These are phyloP conservation scores for Zalerion maritima DNA, from an alignment of 495 filamentous ascomycete genomes.

Conservation along the genomic window DNA sequence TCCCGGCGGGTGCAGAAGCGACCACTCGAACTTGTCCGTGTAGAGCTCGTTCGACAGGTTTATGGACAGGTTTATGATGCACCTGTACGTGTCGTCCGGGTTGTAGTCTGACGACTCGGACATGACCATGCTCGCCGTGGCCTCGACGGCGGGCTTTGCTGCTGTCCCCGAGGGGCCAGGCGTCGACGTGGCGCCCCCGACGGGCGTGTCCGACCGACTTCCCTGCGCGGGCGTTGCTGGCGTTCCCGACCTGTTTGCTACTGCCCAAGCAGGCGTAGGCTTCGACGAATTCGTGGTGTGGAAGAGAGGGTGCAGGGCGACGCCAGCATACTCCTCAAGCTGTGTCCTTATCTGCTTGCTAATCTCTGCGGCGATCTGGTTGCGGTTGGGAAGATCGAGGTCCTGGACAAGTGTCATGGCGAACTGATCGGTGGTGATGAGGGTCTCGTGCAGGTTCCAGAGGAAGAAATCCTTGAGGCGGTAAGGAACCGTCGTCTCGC, in stretches of 20 bases:
- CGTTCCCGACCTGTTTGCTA: slow-evolving; percentile 29
- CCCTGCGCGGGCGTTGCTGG: slow-evolving; percentile 22
- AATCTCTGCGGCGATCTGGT: slow-evolving; percentile 56
- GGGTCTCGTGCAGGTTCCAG: slow-evolving; percentile 93
- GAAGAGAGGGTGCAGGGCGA: slow-evolving; percentile 85
- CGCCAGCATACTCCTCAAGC: slow-evolving; percentile 88
- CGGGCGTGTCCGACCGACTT: slow-evolving; percentile 23
- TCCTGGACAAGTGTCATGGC: slow-evolving; percentile 83
- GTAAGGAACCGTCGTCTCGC: slow-evolving; percentile 65
- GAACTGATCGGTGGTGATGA: slow-evolving; percentile 91
- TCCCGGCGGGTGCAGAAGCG: slow-evolving; percentile 77
- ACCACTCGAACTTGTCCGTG: slow-evolving; percentile 98
- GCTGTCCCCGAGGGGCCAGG: background rate
- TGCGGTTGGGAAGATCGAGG: slow-evolving; percentile 71
- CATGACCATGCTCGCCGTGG: slow-evolving; percentile 38
- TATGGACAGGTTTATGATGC: slow-evolving; percentile 80
- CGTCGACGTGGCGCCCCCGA: slow-evolving; percentile 33
- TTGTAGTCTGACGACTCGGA: slow-evolving; percentile 46
- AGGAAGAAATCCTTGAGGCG: slow-evolving; percentile 85
- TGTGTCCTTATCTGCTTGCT: slow-evolving; percentile 89
- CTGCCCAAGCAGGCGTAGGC: slow-evolving; percentile 15
- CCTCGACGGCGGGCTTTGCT: slow-evolving; percentile 11
- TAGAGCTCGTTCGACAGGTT: slow-evolving; percentile 86
- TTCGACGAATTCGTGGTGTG: slow-evolving; percentile 38
- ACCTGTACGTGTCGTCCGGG: slow-evolving; percentile 83